A percentile compares a stretch with the other conserved stretches of the same genome.
Conservation (phyloP, 148 eudicot genomes). For the Rhododendron ovatum region DNA sequence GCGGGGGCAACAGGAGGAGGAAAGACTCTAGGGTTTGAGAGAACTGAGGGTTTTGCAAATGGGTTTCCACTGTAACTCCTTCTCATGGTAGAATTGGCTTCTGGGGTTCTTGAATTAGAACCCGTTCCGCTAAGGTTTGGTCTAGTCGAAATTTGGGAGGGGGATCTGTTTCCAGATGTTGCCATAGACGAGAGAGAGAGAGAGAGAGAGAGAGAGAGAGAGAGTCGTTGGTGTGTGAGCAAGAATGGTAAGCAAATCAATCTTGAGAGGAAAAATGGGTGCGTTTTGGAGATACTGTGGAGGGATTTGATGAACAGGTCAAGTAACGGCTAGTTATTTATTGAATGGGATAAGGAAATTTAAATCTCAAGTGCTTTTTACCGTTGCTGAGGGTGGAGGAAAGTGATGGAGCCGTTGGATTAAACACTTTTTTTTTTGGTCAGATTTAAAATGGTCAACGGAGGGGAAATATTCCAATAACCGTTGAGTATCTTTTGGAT, state of each 20-base stretch:
- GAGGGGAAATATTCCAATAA: background rate
- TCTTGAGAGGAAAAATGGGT: background rate
- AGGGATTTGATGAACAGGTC: constrained; percentile 6
- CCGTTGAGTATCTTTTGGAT: background rate
- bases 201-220: background rate
- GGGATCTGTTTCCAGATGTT: constrained; percentile 34
- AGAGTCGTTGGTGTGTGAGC: background rate
- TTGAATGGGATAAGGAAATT: background rate
- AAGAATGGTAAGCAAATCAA: constrained; percentile 16
- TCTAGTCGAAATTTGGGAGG: constrained; percentile 36
- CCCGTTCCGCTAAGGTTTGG: background rate
- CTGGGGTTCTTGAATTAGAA: constrained; percentile 29
- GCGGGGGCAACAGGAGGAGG: constrained; percentile 43
- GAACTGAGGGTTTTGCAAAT: constrained; percentile 41
- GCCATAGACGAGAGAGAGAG: constrained; percentile 25
- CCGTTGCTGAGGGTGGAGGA: background rate
- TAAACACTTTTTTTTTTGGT: background rate
- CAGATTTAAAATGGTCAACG: background rate
- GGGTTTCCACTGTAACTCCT: constrained; percentile 53
- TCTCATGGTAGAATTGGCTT: constrained; percentile 23
- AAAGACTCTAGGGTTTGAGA: constrained; percentile 31
- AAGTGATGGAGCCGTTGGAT: background rate
- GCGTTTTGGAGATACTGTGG: constrained; percentile 1
- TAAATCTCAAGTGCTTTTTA: background rate
- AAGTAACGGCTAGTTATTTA: background rate